phyloP scores from a whole-genome alignment of 495 filamentous ascomycete genomes.

The Xylaria sp. region DNA sequence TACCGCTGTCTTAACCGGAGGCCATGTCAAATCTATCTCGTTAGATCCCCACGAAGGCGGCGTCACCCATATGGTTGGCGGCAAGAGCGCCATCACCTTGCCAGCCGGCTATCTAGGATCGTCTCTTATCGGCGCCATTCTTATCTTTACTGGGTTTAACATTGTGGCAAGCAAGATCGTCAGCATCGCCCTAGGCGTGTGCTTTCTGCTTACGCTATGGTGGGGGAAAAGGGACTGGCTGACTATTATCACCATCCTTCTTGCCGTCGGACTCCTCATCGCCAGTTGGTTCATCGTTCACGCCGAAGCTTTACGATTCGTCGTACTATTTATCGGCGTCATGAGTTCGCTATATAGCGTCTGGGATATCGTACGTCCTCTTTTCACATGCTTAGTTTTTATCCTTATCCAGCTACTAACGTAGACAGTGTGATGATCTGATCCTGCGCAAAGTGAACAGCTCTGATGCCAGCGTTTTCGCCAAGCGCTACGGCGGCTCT shows the following conservation, averaged over 20 bases:
- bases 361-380: conserved; percentile 76
- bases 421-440: conserved; percentile 73
- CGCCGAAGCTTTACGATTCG: conserved; percentile 73
- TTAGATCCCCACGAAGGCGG: conserved; percentile 71
- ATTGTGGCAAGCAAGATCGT: conserved; percentile 81
- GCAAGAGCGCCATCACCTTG: conserved; percentile 72
- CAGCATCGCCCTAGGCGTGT: conserved; percentile 72
- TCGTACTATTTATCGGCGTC: conserved; percentile 82
- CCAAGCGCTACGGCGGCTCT: conserved; percentile 76
- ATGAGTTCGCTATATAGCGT: conserved; percentile 80
- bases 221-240: conserved; percentile 81
- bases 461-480: conserved; percentile 83
- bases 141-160: conserved; percentile 82
- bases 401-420: conserved; percentile 20
- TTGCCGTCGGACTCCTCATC: conserved; percentile 73
- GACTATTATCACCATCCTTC: conserved; percentile 71
- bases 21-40: conserved; percentile 74
- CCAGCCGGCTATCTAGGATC: conserved; percentile 81
- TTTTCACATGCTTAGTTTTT: neutral
- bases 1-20: conserved; percentile 74
- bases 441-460: conserved; percentile 82
- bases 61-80: conserved; percentile 79
- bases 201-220: conserved; percentile 79
- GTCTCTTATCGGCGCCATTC: conserved; percentile 74
- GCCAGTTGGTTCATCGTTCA: conserved; percentile 82